These are phyloP conservation scores for Botrytis aclada DNA, from an alignment of 2,329 filamentous ascomycete species.

Conservation along the genomic window DNA sequence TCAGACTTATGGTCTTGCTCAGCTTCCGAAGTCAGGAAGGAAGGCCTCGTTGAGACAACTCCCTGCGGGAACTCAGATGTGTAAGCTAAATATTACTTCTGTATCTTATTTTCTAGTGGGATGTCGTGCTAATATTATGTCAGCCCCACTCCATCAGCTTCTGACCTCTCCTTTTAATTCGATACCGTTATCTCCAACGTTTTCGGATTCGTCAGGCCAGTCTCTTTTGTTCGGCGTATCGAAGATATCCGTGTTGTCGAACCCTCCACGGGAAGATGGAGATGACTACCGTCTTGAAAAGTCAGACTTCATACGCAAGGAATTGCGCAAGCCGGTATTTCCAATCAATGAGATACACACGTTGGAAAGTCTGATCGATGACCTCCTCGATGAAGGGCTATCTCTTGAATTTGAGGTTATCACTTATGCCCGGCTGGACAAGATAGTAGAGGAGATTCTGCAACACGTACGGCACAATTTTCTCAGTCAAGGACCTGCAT, in stretches of 20 bases:
- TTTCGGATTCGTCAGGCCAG: neutral
- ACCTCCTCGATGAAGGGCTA: neutral
- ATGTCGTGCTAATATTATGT: neutral
- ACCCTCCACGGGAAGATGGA: neutral
- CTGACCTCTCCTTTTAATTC: neutral
- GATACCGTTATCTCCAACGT: neutral
- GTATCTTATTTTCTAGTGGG: neutral
- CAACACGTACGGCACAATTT: conserved; percentile 8
- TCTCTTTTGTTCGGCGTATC: neutral
- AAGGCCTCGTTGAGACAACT: neutral
- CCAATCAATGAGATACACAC: conserved; percentile 3
- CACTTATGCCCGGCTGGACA: conserved; percentile 17
- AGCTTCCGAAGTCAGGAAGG: neutral
- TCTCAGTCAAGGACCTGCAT: neutral
- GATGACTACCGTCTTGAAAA: conserved; percentile 12
- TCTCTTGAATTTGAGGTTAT: conserved; percentile 17
- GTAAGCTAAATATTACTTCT: neutral
- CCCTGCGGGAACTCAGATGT: neutral
- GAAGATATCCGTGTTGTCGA: conserved; percentile 5
- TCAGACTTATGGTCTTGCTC: neutral
- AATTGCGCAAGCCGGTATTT: conserved; percentile 4
- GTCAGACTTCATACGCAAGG: conserved; percentile 13
- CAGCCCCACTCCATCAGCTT: neutral
- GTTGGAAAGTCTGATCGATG: conserved; percentile 14
- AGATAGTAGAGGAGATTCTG: conserved; percentile 27